These are phyloP conservation scores for Boletus fagicola DNA, from an alignment of 768 basidiomycete genomes.

Conservation along the genomic window DNA sequence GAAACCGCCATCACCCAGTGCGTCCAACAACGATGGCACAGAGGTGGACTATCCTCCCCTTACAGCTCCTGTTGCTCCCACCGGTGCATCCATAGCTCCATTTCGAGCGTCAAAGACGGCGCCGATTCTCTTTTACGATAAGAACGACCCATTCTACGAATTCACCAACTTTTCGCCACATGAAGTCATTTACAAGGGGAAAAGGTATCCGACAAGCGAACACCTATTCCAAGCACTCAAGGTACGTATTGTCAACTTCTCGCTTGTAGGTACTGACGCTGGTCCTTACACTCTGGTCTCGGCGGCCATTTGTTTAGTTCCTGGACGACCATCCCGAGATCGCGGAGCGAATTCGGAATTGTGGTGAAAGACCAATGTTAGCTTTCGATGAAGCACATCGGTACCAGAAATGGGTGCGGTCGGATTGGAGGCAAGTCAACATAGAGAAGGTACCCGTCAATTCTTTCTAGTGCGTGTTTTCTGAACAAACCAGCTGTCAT, in stretches of 20 bases:
- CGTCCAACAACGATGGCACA: constrained; percentile 5
- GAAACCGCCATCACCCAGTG: constrained; percentile 13
- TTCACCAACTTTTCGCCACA: constrained; percentile 76
- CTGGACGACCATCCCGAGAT: constrained; percentile 56
- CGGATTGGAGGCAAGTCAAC: constrained; percentile 69
- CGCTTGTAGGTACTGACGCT: background rate
- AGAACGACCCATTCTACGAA: constrained; percentile 60
- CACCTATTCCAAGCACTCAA: constrained; percentile 78
- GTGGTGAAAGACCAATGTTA: constrained; percentile 57
- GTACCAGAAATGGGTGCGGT: constrained; percentile 56
- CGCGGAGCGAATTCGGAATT: constrained; percentile 67
- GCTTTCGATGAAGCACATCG: constrained; percentile 69
- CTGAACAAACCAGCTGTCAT: background rate
- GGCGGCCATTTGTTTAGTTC: constrained; percentile 42
- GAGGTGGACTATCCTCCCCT: constrained; percentile 32
- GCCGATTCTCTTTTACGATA: constrained; percentile 62
- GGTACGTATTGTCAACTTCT: constrained; percentile 30
- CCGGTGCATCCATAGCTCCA: constrained; percentile 30
- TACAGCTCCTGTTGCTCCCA: constrained; percentile 30
- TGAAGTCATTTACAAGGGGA: constrained; percentile 58
- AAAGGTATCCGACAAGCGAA: constrained; percentile 71
- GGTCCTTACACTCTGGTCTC: background rate
- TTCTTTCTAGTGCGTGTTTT: background rate
- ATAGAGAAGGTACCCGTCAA: constrained; percentile 49
- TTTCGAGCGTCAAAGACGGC: constrained; percentile 29